Evolutionary conservation across 345 rosid species (phyloP).

Genomic region (Garcia nutans): DNA sequence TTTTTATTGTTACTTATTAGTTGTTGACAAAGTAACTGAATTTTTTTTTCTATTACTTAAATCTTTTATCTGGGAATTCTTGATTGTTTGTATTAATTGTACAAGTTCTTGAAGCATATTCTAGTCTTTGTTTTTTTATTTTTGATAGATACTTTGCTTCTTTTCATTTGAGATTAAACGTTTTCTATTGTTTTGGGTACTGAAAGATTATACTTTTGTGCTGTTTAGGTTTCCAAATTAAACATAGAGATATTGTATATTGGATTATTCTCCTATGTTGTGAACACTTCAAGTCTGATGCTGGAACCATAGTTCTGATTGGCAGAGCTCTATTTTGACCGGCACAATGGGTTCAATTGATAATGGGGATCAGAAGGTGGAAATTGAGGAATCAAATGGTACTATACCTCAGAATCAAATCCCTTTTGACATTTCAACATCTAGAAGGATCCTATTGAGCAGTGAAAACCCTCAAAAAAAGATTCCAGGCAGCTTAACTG

Average conservation of each 20-base stretch:
- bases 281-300: neutral
- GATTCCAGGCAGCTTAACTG: slow-evolving; percentile 23
- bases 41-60: neutral
- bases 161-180: neutral
- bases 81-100: neutral
- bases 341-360: slow-evolving; percentile 43
- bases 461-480: slow-evolving; percentile 32
- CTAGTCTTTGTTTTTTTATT: neutral
- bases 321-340: slow-evolving; percentile 5
- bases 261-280: neutral
- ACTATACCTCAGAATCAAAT: slow-evolving; percentile 21
- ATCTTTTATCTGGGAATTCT: neutral
- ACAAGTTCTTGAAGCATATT: neutral
- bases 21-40: neutral
- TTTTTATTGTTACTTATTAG: neutral
- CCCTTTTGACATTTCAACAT: slow-evolving; percentile 45
- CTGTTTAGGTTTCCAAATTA: slow-evolving; percentile 8
- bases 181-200: neutral
- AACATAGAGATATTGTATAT: neutral
- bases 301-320: neutral
- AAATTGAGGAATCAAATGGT: slow-evolving; percentile 45
- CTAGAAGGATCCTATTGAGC: slow-evolving; percentile 44
- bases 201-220: slow-evolving; percentile 1
- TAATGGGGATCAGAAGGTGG: slow-evolving; percentile 39
- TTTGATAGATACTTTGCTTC: neutral